Evolutionary conservation across 2,329 filamentous ascomycete species (phyloP).

Genomic region (Cryphonectria radicalis): DNA sequence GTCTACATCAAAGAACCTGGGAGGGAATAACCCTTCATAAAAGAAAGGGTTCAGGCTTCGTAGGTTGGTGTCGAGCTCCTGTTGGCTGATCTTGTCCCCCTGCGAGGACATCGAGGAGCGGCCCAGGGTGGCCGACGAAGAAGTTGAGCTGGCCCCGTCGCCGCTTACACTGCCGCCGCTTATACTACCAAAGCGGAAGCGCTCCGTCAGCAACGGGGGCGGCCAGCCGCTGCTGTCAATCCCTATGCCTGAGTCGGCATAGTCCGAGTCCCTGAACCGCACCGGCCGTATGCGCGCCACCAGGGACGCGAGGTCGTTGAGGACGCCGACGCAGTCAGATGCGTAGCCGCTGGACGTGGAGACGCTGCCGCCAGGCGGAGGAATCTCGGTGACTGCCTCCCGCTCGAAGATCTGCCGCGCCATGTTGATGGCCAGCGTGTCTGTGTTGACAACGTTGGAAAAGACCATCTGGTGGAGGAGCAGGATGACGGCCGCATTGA

Average conservation of each 20-base stretch:
- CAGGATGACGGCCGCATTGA: slow-evolving; percentile 54
- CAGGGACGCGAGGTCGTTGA: slow-evolving; percentile 24
- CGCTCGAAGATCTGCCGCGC: slow-evolving; percentile 47
- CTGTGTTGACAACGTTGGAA: slow-evolving; percentile 37
- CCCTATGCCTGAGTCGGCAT: slow-evolving; percentile 12
- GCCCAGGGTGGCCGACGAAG: slow-evolving; percentile 8
- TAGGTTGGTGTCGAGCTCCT: slow-evolving; percentile 25
- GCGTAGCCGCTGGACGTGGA: slow-evolving; percentile 23
- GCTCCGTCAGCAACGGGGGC: too few relatives aligned
- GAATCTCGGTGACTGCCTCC: slow-evolving; percentile 36
- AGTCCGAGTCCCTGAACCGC: slow-evolving; percentile 24
- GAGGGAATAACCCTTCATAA: slow-evolving; percentile 12
- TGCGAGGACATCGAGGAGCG: background rate
- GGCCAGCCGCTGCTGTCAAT: background rate
- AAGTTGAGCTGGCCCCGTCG: slow-evolving; percentile 12
- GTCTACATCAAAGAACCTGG: background rate
- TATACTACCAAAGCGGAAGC: background rate
- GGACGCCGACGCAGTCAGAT: slow-evolving; percentile 26
- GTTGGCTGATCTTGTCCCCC: slow-evolving; percentile 9
- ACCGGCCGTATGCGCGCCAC: slow-evolving; percentile 24
- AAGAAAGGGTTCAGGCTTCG: slow-evolving; percentile 16
- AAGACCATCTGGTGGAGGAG: slow-evolving; percentile 50
- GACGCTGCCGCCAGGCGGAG: slow-evolving; percentile 34
- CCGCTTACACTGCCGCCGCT: background rate
- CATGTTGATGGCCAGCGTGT: slow-evolving; percentile 43